phyloP scores from a whole-genome alignment of 192 early-diverging fungal species.

The Linnemannia zychae region DNA sequence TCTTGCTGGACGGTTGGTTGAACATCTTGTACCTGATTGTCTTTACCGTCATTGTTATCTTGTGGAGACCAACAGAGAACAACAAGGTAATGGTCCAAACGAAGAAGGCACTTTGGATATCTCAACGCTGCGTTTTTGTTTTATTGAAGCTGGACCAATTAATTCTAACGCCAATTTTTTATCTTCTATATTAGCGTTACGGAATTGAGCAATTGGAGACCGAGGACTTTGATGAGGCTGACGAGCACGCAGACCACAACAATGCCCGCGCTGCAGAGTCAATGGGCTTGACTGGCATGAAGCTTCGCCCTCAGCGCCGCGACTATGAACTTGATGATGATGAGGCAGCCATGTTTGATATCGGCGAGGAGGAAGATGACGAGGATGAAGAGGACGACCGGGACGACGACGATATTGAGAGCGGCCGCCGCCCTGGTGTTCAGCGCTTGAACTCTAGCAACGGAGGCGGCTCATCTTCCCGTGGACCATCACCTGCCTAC shows the following conservation, averaged over 20 bases:
- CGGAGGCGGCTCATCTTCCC: slow-evolving; percentile 24
- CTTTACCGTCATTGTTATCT: slow-evolving; percentile 81
- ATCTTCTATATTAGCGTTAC: slow-evolving; percentile 68
- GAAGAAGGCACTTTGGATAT: too few species aligned
- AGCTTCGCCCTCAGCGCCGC: slow-evolving; percentile 48
- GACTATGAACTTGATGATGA: slow-evolving; percentile 58
- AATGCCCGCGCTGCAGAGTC: slow-evolving; percentile 60
- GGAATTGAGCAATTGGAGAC: slow-evolving; percentile 87
- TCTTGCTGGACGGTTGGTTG: slow-evolving; percentile 93
- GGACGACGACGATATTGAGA: slow-evolving; percentile 53
- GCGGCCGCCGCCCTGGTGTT: slow-evolving; percentile 1
- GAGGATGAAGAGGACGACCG: slow-evolving; percentile 65
- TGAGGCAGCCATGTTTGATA: slow-evolving; percentile 68
- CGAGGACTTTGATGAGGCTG: slow-evolving; percentile 72
- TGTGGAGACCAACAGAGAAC: slow-evolving; percentile 94
- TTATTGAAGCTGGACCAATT: background rate
- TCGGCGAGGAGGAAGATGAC: slow-evolving; percentile 76
- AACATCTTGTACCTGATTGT: slow-evolving; percentile 90
- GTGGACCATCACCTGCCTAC: slow-evolving; percentile 28
- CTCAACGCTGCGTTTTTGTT: background rate
- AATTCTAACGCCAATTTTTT: background rate
- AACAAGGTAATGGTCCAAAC: slow-evolving; percentile 69
- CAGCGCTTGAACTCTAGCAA: slow-evolving; percentile 15
- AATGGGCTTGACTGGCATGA: slow-evolving; percentile 63
- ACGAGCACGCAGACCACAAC: slow-evolving; percentile 77